Evolutionary conservation across 768 basidiomycete species (phyloP), one percentile per base, ranked within the genome.

Genomic region (Mrakia hoshinonis): DNA sequence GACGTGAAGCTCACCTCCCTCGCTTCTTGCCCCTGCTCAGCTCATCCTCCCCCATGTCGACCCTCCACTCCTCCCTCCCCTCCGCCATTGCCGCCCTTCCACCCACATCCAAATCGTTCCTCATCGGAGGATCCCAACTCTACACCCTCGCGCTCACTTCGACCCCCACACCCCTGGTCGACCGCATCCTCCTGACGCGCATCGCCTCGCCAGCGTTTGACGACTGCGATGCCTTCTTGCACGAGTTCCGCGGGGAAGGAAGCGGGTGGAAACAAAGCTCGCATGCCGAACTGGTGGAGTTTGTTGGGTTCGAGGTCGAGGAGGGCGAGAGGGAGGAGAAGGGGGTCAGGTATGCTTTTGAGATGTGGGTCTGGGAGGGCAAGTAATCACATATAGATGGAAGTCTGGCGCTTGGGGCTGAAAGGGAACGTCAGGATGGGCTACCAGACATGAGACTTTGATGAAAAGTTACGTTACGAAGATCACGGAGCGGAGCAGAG

Each of bases 51-150:
- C 52, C 76, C 11, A 64, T 55, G 18, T 66, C 74, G 24, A 36
- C 64, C 13, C 68, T 69, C 43, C 58, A 68, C 72, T 24, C 64
- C 63, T 69, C 61, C 73, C 81, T 83, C 54, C 79, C 80, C 73
- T 74, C 78, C 11, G 82, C 80, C 74, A 81, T 85, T 68, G 76
- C 79, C 68, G 82, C 84, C 46, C 84, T 84, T 34, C 64, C 68
- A 38, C 54, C 67, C n/a, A 77, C 86, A 52, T 80, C 90, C 76
- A 85, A 86, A 68, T 80, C 81, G 36, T 98, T 97, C 81, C 81
- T 97, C 75, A 96, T 96, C 39, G 96, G 96, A 39, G 96, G 96
- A n/a, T 86, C 91, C 9, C 85, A 87, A 39, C 80, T 98, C 34
- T 96, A 96, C 83, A 80, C 82, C 46, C 86, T 88, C 72, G 82